Percentiles rank a stretch among this genome's conserved stretches.
phyloP scores from a whole-genome alignment of 306 rosid genomes.

The Castanea sativa region DNA sequence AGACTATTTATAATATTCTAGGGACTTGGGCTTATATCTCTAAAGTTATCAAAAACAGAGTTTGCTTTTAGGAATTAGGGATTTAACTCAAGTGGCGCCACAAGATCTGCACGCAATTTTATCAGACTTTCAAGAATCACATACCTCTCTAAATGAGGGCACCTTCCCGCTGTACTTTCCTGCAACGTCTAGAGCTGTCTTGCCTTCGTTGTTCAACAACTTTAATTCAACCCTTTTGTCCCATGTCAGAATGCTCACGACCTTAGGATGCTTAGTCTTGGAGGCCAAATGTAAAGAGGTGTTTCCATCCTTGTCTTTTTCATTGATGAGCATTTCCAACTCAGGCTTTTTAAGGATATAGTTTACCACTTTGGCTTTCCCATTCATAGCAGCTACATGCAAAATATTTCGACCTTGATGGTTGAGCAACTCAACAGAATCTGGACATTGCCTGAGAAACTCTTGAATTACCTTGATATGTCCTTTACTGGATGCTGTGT shows the following conservation, averaged over 20 bases:
- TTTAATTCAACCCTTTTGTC: neutral
- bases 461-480: neutral
- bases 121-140: neutral
- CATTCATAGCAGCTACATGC: neutral
- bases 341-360: neutral
- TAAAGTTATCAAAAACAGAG: too few relatives aligned
- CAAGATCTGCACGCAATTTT: too few relatives aligned
- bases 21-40: too few relatives aligned
- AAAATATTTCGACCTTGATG: neutral
- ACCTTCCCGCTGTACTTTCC: too few relatives aligned
- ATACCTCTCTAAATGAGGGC: neutral
- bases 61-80: too few relatives aligned
- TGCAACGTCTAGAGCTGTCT: neutral
- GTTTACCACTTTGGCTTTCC: neutral
- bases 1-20: too few relatives aligned
- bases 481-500: neutral
- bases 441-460: neutral
- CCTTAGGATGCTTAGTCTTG: neutral
- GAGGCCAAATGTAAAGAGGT: conserved; percentile 5
- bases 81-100: too few relatives aligned
- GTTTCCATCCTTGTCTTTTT: neutral
- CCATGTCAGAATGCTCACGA: neutral
- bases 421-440: neutral
- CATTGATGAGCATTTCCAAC: neutral
- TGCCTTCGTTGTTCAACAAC: neutral